phyloP scores from a whole-genome alignment of 371 early-diverging fungal species.

The Capniomyces stellatus region DNA sequence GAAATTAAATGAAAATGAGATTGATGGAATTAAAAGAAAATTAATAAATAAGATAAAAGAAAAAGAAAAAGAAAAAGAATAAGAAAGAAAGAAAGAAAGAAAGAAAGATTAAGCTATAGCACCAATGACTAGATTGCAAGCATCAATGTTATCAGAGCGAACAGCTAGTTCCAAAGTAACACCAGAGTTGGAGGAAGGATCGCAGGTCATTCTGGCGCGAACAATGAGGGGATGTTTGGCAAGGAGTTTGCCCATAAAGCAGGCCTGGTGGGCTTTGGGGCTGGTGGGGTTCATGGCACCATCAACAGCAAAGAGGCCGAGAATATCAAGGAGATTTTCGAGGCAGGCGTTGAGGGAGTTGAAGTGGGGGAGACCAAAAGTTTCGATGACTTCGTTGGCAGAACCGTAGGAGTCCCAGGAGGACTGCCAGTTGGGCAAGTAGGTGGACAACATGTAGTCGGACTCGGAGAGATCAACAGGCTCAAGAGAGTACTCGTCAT shows the following conservation, averaged over 20 bases:
- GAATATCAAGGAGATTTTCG: slow-evolving; percentile 40
- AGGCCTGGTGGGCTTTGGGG: slow-evolving; percentile 64
- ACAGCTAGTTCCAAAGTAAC: slow-evolving; percentile 84
- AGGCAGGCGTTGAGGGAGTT: slow-evolving; percentile 48
- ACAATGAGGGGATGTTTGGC: slow-evolving; percentile 55
- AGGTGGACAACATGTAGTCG: slow-evolving; percentile 81
- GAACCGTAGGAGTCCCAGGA: slow-evolving; percentile 60
- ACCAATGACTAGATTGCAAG: slow-evolving; percentile 52
- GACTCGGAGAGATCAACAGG: slow-evolving; percentile 62
- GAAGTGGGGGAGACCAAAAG: slow-evolving; percentile 63
- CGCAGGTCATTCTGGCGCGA: slow-evolving; percentile 75
- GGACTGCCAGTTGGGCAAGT: slow-evolving; percentile 45
- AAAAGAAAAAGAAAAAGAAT: neutral
- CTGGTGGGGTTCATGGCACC: slow-evolving; percentile 43
- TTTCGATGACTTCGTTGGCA: slow-evolving; percentile 55
- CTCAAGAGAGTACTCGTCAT: slow-evolving; percentile 87
- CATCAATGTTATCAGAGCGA: slow-evolving; percentile 43
- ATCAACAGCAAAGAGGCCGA: slow-evolving; percentile 72
- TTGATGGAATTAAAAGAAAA: too few relatives aligned
- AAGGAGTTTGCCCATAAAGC: slow-evolving; percentile 69
- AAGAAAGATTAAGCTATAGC: slow-evolving; percentile 37
- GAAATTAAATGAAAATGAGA: too few relatives aligned
- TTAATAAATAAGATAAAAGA: too few relatives aligned
- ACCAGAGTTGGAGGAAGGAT: slow-evolving; percentile 52
- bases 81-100: neutral